Evolutionary conservation across 345 rosid species (phyloP).

Genomic region (Lepidium africanum): DNA sequence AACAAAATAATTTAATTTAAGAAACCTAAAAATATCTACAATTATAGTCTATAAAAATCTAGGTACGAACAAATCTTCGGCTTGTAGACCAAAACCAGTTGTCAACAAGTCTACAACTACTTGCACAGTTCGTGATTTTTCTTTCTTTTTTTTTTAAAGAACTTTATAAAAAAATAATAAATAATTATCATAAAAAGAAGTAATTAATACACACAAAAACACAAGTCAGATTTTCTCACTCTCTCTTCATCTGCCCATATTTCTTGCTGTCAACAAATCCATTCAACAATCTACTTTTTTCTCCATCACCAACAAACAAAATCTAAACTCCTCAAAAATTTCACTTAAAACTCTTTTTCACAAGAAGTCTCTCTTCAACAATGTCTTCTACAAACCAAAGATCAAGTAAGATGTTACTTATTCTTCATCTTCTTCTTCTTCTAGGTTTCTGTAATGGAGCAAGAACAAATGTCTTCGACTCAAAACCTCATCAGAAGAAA

Average conservation of each 20-base stretch:
- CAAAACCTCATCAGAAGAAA: constrained; percentile 3
- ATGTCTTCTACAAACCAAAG: background rate
- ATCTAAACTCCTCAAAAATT: background rate
- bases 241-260: constrained; percentile 22
- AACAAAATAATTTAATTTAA: background rate
- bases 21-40: background rate
- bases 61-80: constrained; percentile 15
- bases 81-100: constrained; percentile 20
- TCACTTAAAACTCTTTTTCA: background rate
- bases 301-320: constrained; percentile 20
- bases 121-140: constrained; percentile 12
- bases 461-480: constrained; percentile 22
- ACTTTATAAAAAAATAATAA: background rate
- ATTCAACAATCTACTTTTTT: constrained; percentile 7
- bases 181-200: background rate
- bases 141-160: background rate
- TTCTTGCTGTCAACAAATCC: constrained; percentile 29
- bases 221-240: background rate
- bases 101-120: constrained; percentile 20
- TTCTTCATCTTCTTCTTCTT: constrained; percentile 10
- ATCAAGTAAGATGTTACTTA: background rate
- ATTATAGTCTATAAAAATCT: background rate
- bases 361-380: constrained; percentile 8
- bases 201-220: constrained; percentile 3
- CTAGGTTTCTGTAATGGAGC: constrained; percentile 17